Conservation (phyloP, 805 yeast species). For the Candida bentonensis region DNA sequence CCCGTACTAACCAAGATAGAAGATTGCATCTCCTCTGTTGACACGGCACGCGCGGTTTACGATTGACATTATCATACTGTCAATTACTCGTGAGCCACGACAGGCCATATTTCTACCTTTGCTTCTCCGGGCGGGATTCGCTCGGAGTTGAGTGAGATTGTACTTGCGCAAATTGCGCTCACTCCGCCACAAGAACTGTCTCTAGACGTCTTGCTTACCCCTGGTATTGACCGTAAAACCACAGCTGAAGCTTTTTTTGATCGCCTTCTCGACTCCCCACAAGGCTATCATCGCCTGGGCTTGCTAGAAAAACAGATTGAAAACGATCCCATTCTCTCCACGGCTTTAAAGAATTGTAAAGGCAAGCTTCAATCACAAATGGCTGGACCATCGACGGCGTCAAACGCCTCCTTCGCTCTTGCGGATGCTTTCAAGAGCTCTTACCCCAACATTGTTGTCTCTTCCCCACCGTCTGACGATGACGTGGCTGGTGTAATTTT, state of each 20-base stretch:
- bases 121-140: conserved; percentile 1
- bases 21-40: too few species aligned
- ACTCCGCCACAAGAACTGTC: background rate
- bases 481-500: conserved; percentile 1
- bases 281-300: background rate
- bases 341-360: background rate
- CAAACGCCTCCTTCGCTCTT: background rate
- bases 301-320: background rate
- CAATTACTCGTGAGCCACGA: background rate
- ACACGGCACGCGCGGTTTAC: too few species aligned
- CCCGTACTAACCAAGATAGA: too few species aligned
- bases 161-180: background rate
- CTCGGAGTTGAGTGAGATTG: conserved; percentile 1
- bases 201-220: background rate
- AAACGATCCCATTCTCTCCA: background rate
- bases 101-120: background rate
- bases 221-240: background rate
- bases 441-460: background rate
- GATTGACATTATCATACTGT: too few species aligned
- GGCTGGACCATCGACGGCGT: background rate
- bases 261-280: background rate
- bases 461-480: background rate
- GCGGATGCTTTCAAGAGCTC: background rate
- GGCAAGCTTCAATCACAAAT: background rate
- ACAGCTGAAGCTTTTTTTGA: background rate